Percentiles rank a stretch among this genome's conserved stretches.
Evolutionary conservation across 2,329 filamentous ascomycete genomes (phyloP).

Genomic region (Sphaerulina vaccinii): DNA sequence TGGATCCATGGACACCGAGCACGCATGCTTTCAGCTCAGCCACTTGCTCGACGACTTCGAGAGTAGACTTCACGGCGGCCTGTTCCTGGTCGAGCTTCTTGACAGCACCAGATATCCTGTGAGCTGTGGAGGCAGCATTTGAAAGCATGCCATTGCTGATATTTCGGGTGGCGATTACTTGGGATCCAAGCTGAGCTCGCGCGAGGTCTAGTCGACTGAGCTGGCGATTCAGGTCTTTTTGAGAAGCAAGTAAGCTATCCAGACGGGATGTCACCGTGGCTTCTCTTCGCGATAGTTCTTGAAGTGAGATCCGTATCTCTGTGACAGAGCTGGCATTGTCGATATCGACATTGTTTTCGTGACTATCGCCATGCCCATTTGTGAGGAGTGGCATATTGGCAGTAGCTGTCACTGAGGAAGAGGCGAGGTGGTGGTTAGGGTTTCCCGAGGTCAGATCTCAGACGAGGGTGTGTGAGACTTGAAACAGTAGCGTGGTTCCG

Average conservation of each 20-base stretch:
- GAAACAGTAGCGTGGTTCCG: too few relatives aligned
- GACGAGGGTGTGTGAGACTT: too few relatives aligned
- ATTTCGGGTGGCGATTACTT: slow-evolving; percentile 76
- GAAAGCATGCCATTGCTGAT: slow-evolving; percentile 91
- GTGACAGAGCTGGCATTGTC: slow-evolving; percentile 71
- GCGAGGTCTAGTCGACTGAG: slow-evolving; percentile 84
- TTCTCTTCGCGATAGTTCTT: slow-evolving; percentile 73
- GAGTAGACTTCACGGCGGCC: slow-evolving; percentile 81
- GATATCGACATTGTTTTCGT: slow-evolving; percentile 44
- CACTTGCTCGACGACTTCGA: slow-evolving; percentile 92
- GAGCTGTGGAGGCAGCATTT: slow-evolving; percentile 79
- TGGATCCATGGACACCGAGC: slow-evolving; percentile 87
- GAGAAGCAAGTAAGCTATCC: slow-evolving; percentile 73
- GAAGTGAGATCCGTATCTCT: slow-evolving; percentile 76
- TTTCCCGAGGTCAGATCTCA: background rate
- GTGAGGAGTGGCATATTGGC: slow-evolving; percentile 5
- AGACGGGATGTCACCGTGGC: slow-evolving; percentile 70
- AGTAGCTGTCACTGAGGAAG: background rate
- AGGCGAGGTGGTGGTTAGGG: background rate
- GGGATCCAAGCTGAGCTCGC: slow-evolving; percentile 81
- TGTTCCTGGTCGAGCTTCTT: slow-evolving; percentile 88
- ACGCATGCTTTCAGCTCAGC: slow-evolving; percentile 96
- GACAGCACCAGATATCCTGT: slow-evolving; percentile 80
- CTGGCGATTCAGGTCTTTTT: slow-evolving; percentile 83
- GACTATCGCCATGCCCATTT: background rate